Percentiles rank a stretch among this genome's conserved stretches.
Evolutionary conservation across 139 green algal species (phyloP).

Genomic region (Monoraphidium neglectum): DNA sequence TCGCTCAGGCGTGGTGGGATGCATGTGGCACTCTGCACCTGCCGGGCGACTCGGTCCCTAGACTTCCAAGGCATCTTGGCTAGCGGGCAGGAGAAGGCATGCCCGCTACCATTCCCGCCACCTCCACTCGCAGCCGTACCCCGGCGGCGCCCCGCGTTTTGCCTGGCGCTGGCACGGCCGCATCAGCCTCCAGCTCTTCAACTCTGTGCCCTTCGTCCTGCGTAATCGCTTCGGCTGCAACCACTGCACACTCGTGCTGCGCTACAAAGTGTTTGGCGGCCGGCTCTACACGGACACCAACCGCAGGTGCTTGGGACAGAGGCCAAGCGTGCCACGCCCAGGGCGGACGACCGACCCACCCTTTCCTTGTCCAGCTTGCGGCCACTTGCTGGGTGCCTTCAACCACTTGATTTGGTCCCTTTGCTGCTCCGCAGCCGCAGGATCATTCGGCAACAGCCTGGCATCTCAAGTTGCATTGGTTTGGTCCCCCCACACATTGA

Average conservation of each 20-base stretch:
- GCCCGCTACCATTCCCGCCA: background rate
- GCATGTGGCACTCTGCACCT: too few species aligned
- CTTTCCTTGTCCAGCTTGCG: too few species aligned
- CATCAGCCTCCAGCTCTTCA: constrained; percentile 15
- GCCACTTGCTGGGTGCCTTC: too few species aligned
- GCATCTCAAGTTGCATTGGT: too few species aligned
- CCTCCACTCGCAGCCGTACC: constrained; percentile 4
- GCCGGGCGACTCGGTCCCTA: too few species aligned
- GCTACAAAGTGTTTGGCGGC: constrained; percentile 30
- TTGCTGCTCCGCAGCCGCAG: too few species aligned
- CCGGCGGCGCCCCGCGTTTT: constrained; percentile 10
- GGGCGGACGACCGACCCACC: too few species aligned
- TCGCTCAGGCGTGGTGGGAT: background rate
- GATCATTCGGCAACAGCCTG: too few species aligned
- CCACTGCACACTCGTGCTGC: constrained; percentile 36
- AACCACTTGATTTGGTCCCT: too few species aligned
- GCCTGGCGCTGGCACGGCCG: constrained; percentile 22
- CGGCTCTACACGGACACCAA: constrained; percentile 24
- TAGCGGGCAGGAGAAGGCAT: background rate
- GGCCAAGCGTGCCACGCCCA: too few species aligned
- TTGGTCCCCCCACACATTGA: too few species aligned
- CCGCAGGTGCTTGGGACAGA: too few species aligned
- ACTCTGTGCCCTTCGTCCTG: constrained; percentile 30
- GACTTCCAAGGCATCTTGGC: background rate
- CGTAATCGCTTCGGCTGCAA: constrained; percentile 2